Evolutionary conservation across 2,329 filamentous ascomycete genomes (phyloP).

Genomic region (Fusarium ambrosium): DNA sequence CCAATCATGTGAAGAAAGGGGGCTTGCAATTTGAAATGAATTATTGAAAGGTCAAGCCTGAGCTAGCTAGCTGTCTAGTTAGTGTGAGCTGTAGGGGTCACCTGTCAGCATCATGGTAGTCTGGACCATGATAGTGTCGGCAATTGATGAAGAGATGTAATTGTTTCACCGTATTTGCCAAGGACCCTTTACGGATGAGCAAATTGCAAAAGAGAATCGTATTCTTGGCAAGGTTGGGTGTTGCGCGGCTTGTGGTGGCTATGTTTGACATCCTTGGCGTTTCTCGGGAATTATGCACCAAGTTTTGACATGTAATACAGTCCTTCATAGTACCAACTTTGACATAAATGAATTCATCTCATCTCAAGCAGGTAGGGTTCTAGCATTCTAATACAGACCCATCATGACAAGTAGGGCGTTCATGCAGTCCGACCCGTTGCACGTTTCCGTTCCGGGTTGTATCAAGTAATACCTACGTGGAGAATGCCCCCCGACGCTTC

Average conservation of each 20-base stretch:
- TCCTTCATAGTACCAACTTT: background rate
- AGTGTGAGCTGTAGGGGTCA: background rate
- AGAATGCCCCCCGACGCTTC: background rate
- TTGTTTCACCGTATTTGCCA: background rate
- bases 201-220: background rate
- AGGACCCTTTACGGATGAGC: background rate
- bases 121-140: background rate
- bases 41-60: background rate
- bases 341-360: background rate
- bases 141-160: background rate
- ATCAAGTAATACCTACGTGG: background rate
- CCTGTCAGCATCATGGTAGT: background rate
- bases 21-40: background rate
- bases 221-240: background rate
- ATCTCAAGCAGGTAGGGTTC: background rate
- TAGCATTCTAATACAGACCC: background rate
- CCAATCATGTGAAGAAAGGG: background rate
- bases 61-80: constrained; percentile 1
- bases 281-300: background rate
- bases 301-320: background rate
- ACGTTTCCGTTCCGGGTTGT: background rate
- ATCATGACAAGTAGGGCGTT: background rate
- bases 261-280: background rate
- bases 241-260: background rate
- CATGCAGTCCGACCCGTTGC: background rate